Base-by-base conservation (phyloP, 306 rosid species). In the Pyrus betulifolia region DNA sequence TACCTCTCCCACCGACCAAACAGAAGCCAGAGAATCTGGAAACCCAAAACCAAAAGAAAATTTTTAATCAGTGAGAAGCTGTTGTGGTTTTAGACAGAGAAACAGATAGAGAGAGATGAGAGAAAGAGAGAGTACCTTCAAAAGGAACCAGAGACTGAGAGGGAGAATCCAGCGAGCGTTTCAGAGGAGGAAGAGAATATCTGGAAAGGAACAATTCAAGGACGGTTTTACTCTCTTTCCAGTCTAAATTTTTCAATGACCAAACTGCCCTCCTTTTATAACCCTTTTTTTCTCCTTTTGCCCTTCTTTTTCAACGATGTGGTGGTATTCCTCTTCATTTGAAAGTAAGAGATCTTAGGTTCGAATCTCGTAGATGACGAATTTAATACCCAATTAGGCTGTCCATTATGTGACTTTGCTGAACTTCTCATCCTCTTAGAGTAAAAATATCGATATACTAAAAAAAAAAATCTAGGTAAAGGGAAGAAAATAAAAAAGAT, bases 391-490 rank as follows among this genome's bases (percentile, higher is more conserved):
- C 0, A 31, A 31, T 31, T 31, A 31, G 5, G 5, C 5, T 31
- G 0, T 4, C 5, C 1, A 31, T 31, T 31, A 4, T 31, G 1
- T 31, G 1, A 4, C 33, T 31, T 31, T 4, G 1, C 33, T 0
- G 5, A 4, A 31, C 5, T 31, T 1, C 5, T 1, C 5, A 4
- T 31, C 5, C 33, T 0, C 0, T 31, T 31, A 31, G 1, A 0
- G 5, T 31, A 4, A 31, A 31, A 31, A 31, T 31, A 31, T 31
- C 33, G 33, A 31, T 31, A 0, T 31, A n/a, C 5, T 57, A 3
- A 57, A 57, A 25, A 55, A 57, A 57, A 10, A 11, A 10, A 57
- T 9, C 62, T 8, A n/a, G 2, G 6, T 57, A 4, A 8, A 10
- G 28, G 13, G 6, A 57, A 10, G 2, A 1, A 12, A n/a, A 57